These are phyloP conservation scores for Vitis hybrid DNA, from an alignment of 177 flowering plant genomes.

Conservation along the genomic window DNA sequence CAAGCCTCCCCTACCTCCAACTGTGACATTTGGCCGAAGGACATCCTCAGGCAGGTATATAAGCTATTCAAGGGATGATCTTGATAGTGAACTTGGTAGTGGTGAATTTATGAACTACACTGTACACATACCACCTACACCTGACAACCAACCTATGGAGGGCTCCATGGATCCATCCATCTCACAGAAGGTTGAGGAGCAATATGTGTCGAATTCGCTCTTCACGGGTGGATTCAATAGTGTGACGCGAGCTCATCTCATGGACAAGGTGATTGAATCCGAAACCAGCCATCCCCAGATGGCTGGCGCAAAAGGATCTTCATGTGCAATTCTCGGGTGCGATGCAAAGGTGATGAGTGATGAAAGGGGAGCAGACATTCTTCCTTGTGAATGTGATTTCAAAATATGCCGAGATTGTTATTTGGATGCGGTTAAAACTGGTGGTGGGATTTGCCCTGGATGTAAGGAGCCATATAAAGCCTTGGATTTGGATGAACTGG, in stretches of 20 bases:
- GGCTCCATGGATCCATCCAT: constrained; percentile 42
- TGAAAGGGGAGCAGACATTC: constrained; percentile 61
- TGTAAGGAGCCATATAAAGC: constrained; percentile 64
- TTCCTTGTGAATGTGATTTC: constrained; percentile 79
- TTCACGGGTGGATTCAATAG: constrained; percentile 74
- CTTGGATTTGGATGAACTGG: constrained; percentile 45
- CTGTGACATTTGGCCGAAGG: constrained; percentile 61
- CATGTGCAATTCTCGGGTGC: constrained; percentile 65
- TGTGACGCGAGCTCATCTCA: constrained; percentile 67
- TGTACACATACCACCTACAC: constrained; percentile 74
- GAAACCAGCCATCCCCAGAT: constrained; percentile 72
- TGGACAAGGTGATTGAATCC: constrained; percentile 81
- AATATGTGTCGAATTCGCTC: constrained; percentile 69
- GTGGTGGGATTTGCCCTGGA: constrained; percentile 60
- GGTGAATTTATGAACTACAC: constrained; percentile 58
- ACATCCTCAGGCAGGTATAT: constrained; percentile 68
- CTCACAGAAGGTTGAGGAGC: constrained; percentile 69
- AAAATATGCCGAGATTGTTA: constrained; percentile 68
- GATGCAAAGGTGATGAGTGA: constrained; percentile 79
- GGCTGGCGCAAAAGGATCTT: constrained; percentile 77
- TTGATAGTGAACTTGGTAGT: constrained; percentile 61
- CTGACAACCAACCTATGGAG: constrained; percentile 71
- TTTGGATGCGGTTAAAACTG: constrained; percentile 50
- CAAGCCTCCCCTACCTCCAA: constrained; percentile 43
- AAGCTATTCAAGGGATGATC: constrained; percentile 72